These are phyloP conservation scores for Phytopythium cucurbitacearum DNA, from an alignment of 352 stramenopile genomes.

Conservation along the genomic window DNA sequence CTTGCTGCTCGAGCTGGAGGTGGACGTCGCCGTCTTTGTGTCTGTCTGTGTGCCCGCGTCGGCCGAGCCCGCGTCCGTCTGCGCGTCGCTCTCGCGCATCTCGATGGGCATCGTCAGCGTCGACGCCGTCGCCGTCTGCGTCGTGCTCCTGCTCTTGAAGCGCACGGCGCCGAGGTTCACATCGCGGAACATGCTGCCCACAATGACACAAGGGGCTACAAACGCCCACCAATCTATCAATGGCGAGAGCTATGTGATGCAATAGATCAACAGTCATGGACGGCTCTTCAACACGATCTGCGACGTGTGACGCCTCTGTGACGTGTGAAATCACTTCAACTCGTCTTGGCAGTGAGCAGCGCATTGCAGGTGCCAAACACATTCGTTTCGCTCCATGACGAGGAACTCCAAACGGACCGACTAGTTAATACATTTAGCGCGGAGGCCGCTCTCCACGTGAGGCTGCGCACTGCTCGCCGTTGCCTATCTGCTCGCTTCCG, in stretches of 20 bases:
- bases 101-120: conserved; percentile 29
- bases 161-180: conserved; percentile 37
- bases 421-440: too few species aligned
- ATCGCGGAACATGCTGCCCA: conserved; percentile 55
- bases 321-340: too few species aligned
- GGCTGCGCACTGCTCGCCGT: neutral
- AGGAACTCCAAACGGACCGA: too few species aligned
- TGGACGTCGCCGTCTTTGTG: conserved; percentile 10
- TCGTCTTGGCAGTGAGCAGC: too few species aligned
- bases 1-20: conserved; percentile 12
- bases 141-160: conserved; percentile 52
- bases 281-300: too few species aligned
- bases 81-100: conserved; percentile 28
- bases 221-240: too few species aligned
- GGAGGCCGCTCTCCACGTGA: neutral
- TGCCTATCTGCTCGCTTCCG: neutral
- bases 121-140: conserved; percentile 20
- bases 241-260: too few species aligned
- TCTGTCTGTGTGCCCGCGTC: conserved; percentile 44
- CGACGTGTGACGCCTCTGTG: too few species aligned
- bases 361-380: too few species aligned
- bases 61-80: conserved; percentile 28
- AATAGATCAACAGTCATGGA: too few species aligned
- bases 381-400: too few species aligned
- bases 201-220: too few species aligned